Evolutionary conservation across 768 basidiomycete genomes (phyloP), one percentile per base, ranked within the genome.

Genomic region (Tephrocybe sp.): DNA sequence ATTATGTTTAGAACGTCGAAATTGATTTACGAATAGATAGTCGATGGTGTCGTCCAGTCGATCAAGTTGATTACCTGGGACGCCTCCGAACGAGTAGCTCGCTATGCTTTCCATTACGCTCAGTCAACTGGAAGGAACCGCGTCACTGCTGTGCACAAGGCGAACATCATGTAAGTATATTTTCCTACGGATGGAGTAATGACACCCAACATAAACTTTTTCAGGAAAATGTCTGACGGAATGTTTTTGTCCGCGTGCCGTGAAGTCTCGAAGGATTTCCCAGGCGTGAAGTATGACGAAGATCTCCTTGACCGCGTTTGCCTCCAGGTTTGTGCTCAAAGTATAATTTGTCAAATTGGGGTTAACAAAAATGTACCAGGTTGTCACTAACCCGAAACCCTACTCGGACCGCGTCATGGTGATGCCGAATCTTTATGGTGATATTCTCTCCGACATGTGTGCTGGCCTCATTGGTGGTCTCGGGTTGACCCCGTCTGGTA

Each of bases 41-140:
- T 98, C 57, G 92, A 97, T 54, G 97, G 97, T 56, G 97, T 99
- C 49, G 97, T 99, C 35, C 97, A 99, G 72, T 97, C 93, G 39
- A 98, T 99, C 79, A 99, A 99, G 72, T 84, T 99, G 48, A 99
- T 99, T 65, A 99, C 97, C 32, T 95, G 94, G 87, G 89, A 98
- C 45, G 97, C 97, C 11, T 98, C 97, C 4, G 94, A 98, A 69
- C 92, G 97, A 47, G 97, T 99, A 51, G 97, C 97, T 39, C 87
- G 94, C 40, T 99, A 98, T 66, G 97, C 97, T 5, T 99, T 99
- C 82, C 82, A 97, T 72, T 97, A 98, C 62, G 97, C 97, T n/a
- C 83, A 87, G 60, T 77, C 85, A 49, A 85, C 82, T 62, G 91
- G 90, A 55, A 76, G 97, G 56, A 87, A 86, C 68, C 85, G 90